Evolutionary conservation across 805 yeast species (phyloP).

Genomic region (Pichia deserticola): DNA sequence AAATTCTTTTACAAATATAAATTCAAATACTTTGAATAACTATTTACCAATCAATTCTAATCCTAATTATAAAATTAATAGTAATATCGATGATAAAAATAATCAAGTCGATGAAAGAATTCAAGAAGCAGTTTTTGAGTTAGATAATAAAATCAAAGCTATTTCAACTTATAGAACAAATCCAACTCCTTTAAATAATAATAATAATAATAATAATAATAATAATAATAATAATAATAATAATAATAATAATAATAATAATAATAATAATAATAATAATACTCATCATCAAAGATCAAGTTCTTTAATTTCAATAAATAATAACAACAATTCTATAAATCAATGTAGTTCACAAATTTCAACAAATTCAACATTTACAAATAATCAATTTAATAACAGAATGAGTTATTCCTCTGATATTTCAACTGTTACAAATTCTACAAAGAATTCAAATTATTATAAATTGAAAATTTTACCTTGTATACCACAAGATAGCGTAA

Average conservation of each 20-base stretch:
- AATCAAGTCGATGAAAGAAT: too few species aligned
- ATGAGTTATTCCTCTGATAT: slow-evolving; percentile 4
- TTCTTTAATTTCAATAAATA: neutral
- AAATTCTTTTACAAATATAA: slow-evolving; percentile 17
- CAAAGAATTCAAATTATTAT: neutral
- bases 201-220: neutral
- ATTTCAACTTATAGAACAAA: slow-evolving; percentile 27
- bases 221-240: neutral
- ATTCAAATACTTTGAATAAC: neutral
- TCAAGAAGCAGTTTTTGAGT: slow-evolving; percentile 9
- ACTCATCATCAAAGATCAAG: neutral
- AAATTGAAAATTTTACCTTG: slow-evolving; percentile 3
- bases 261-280: too few species aligned
- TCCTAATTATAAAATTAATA: too few species aligned
- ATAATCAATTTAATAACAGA: neutral
- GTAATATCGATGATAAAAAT: too few species aligned
- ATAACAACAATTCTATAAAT: neutral
- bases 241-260: neutral
- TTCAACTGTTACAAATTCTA: neutral
- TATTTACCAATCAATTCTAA: slow-evolving; percentile 4
- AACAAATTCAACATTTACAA: slow-evolving; percentile 7
- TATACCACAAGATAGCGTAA: slow-evolving; percentile 5
- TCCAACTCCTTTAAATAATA: slow-evolving; percentile 15
- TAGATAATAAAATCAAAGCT: slow-evolving; percentile 15
- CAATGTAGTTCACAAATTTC: neutral